A percentile compares a stretch with the other conserved stretches of the same genome.
Evolutionary conservation across 352 stramenopile genomes (phyloP).

Genomic region (Phytophthora citricola): DNA sequence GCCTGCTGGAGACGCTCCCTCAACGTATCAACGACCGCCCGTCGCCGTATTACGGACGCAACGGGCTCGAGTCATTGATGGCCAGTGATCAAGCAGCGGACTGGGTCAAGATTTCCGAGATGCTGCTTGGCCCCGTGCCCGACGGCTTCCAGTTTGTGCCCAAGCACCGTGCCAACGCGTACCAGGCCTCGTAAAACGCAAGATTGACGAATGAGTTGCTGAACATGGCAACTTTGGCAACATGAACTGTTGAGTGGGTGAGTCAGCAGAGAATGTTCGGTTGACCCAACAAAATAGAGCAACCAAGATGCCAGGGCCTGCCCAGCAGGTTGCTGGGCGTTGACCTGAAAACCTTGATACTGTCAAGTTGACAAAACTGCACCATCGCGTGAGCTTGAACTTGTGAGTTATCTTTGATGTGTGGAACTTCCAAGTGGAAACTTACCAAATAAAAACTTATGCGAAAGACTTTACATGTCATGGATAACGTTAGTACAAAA

Average conservation of each 20-base stretch:
- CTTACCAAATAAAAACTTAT: no score
- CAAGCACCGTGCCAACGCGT: slow-evolving; percentile 98
- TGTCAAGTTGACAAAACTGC: no score
- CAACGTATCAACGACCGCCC: slow-evolving; percentile 98
- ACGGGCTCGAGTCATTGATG: slow-evolving; percentile 98
- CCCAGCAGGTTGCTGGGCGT: no score
- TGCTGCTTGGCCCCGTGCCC: slow-evolving; percentile 96
- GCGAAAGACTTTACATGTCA: no score
- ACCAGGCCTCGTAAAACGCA: slow-evolving; percentile 47
- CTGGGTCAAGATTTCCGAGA: slow-evolving; percentile 99
- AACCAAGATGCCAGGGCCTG: no score
- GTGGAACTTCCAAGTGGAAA: no score
- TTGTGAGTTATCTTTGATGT: no score
- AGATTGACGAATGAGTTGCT: slow-evolving; percentile 4
- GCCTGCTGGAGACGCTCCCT: slow-evolving; percentile 94
- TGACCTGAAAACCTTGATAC: no score
- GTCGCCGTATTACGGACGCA: slow-evolving; percentile 91
- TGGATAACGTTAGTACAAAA: no score
- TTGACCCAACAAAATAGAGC: no score
- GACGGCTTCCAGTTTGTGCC: slow-evolving; percentile 95
- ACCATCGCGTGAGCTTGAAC: no score
- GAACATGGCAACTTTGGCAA: background rate
- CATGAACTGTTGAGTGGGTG: background rate
- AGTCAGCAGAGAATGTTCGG: no score
- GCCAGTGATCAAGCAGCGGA: slow-evolving; percentile 94